Evolutionary conservation across 805 yeast species (phyloP).

Genomic region (Lipomyces lipofer): DNA sequence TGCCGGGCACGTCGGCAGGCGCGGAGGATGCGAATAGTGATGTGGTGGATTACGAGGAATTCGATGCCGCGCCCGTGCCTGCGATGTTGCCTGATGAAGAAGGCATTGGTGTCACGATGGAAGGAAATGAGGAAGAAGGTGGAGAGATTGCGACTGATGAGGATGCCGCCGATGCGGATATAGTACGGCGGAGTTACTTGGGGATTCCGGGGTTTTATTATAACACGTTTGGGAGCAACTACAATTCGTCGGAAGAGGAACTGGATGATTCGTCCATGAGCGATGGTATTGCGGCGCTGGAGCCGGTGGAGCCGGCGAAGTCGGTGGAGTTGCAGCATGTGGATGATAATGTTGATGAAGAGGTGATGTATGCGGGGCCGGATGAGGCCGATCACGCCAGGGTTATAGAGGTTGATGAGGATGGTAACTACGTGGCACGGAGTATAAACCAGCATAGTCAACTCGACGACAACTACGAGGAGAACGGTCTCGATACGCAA

Average conservation of each 20-base stretch:
- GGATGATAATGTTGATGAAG: slow-evolving; percentile 2
- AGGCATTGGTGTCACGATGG: not conserved
- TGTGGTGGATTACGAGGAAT: slow-evolving; percentile 9
- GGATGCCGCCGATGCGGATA: not conserved
- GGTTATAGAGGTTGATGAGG: slow-evolving; percentile 13
- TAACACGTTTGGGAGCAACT: slow-evolving; percentile 14
- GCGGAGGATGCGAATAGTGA: slow-evolving; percentile 11
- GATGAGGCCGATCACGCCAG: slow-evolving; percentile 14
- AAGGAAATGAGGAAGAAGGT: not conserved
- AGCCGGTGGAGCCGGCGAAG: slow-evolving; percentile 3
- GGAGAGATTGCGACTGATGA: not conserved
- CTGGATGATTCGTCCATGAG: slow-evolving; percentile 22
- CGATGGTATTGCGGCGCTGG: not conserved
- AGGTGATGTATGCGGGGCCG: not conserved
- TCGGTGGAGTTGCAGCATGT: slow-evolving; percentile 3
- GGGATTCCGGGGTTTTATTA: slow-evolving; percentile 26
- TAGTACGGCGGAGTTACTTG: slow-evolving; percentile 1
- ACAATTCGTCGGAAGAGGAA: slow-evolving; percentile 30
- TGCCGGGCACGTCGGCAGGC: slow-evolving; percentile 10
- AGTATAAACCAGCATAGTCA: not conserved
- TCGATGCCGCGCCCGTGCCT: not conserved
- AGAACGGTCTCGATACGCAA: slow-evolving; percentile 1
- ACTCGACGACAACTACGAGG: not conserved
- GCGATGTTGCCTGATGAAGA: not conserved
- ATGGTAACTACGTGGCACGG: slow-evolving; percentile 7